These are phyloP conservation scores for Hymenotorrendiella dingleyae DNA, from an alignment of 2,329 filamentous ascomycete genomes.

Conservation along the genomic window DNA sequence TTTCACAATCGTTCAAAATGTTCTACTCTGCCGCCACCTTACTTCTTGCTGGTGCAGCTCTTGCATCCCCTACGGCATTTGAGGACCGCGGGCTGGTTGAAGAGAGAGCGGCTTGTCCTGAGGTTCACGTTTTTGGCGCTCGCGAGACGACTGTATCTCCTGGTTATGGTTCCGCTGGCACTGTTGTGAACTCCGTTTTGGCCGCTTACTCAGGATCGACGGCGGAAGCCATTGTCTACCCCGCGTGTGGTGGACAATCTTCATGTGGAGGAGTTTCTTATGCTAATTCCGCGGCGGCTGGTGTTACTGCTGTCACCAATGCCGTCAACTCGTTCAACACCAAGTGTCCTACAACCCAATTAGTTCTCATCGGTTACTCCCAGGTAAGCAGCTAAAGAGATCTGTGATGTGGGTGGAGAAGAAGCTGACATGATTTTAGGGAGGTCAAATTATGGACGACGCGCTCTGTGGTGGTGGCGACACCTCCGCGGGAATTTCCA, in stretches of 20 bases:
- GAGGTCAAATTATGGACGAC: constrained; percentile 58
- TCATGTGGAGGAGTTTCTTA: constrained; percentile 56
- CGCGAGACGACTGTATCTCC: constrained; percentile 42
- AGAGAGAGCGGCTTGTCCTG: constrained; percentile 35
- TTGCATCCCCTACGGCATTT: constrained; percentile 10
- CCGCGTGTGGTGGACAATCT: constrained; percentile 56
- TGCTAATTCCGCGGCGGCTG: constrained; percentile 50
- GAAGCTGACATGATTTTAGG: constrained; percentile 33
- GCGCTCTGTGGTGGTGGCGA: constrained; percentile 54
- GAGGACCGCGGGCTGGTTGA: too few relatives aligned
- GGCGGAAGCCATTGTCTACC: constrained; percentile 50
- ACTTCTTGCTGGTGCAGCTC: constrained; percentile 5
- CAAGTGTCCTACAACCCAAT: constrained; percentile 49
- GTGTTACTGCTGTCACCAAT: constrained; percentile 51
- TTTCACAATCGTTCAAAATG: constrained; percentile 2
- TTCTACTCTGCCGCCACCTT: constrained; percentile 5
- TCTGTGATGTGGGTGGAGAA: neutral
- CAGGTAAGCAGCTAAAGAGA: constrained; percentile 36
- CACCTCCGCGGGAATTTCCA: constrained; percentile 38
- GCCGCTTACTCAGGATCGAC: constrained; percentile 44
- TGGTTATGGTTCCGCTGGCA: constrained; percentile 46
- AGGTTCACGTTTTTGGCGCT: constrained; percentile 45
- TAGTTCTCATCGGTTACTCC: constrained; percentile 58
- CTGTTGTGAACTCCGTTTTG: constrained; percentile 45
- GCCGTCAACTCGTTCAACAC: constrained; percentile 54